These are phyloP conservation scores for Zymoseptoria brevis DNA, from an alignment of 2,329 filamentous ascomycete species.

Conservation along the genomic window DNA sequence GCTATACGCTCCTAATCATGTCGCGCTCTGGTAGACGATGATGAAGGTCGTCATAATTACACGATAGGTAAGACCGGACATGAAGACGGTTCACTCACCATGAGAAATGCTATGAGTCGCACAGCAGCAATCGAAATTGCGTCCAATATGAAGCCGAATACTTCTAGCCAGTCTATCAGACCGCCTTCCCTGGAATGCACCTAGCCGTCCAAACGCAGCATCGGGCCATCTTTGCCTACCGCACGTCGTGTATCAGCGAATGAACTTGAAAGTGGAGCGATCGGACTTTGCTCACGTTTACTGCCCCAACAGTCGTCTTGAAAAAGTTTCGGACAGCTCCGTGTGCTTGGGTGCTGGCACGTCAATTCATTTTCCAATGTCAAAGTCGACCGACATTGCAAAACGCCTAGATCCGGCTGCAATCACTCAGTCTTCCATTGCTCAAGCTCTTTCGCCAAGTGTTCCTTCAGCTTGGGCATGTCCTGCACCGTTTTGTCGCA, in stretches of 20 bases:
- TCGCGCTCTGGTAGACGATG: background rate
- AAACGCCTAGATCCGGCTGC: background rate
- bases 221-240: background rate
- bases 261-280: background rate
- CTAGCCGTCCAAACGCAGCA: background rate
- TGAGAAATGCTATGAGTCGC: background rate
- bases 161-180: background rate
- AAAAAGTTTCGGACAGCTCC: background rate
- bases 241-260: background rate
- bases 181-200: background rate
- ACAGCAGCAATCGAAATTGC: background rate
- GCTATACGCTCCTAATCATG: background rate
- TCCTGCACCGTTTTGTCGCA: conserved; percentile 69
- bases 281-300: background rate
- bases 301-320: background rate
- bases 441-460: conserved; percentile 67
- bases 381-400: background rate
- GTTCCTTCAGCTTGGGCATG: conserved; percentile 66
- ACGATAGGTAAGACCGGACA: background rate
- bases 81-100: background rate
- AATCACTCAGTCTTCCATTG: conserved; percentile 59
- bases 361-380: background rate
- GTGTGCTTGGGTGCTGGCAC: background rate
- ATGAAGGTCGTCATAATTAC: background rate
- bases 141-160: background rate